Percentiles rank a stretch among this genome's conserved stretches.
phyloP scores from a whole-genome alignment of 2,329 filamentous ascomycete species.

The Dendrostoma leiphaemia region DNA sequence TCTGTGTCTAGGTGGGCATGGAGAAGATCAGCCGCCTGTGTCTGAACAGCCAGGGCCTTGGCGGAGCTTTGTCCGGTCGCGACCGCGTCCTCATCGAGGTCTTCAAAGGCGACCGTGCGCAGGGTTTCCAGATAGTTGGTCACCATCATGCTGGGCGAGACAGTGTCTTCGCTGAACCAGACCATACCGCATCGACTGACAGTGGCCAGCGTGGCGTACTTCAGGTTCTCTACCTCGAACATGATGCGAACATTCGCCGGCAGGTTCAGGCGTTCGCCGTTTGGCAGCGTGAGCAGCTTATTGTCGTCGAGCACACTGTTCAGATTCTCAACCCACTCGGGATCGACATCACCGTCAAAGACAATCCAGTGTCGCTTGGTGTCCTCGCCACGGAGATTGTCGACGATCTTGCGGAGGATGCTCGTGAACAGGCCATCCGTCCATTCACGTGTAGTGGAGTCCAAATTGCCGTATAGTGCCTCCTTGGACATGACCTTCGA shows the following conservation, averaged over 20 bases:
- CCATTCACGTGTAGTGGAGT: slow-evolving; percentile 97
- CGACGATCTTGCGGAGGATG: slow-evolving; percentile 96
- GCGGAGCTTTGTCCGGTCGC: slow-evolving; percentile 72
- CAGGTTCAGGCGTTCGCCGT: slow-evolving; percentile 94
- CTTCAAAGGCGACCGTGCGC: slow-evolving; percentile 82
- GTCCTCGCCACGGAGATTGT: slow-evolving; percentile 96
- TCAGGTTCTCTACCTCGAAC: slow-evolving; percentile 98
- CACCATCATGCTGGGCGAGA: slow-evolving; percentile 90
- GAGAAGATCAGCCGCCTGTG: slow-evolving; percentile 75
- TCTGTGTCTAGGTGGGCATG: slow-evolving; percentile 73
- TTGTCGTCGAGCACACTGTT: slow-evolving; percentile 99
- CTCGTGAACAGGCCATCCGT: slow-evolving; percentile 98
- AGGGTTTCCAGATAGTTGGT: slow-evolving; percentile 85
- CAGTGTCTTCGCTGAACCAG: slow-evolving; percentile 98
- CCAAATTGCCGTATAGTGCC: slow-evolving; percentile 89
- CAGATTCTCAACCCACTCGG: slow-evolving; percentile 99
- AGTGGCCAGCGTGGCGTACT: slow-evolving; percentile 96
- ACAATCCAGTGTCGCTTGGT: slow-evolving; percentile 98
- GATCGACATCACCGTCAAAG: slow-evolving; percentile 98
- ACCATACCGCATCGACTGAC: slow-evolving; percentile 99
- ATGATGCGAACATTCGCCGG: slow-evolving; percentile 96
- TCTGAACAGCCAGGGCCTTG: slow-evolving; percentile 76
- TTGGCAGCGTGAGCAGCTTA: slow-evolving; percentile 93
- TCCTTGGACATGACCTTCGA: slow-evolving; percentile 99
- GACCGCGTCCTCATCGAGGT: slow-evolving; percentile 88